Base-by-base conservation (phyloP, 495 filamentous ascomycete species). In the Aspergillus bertholletiae region DNA sequence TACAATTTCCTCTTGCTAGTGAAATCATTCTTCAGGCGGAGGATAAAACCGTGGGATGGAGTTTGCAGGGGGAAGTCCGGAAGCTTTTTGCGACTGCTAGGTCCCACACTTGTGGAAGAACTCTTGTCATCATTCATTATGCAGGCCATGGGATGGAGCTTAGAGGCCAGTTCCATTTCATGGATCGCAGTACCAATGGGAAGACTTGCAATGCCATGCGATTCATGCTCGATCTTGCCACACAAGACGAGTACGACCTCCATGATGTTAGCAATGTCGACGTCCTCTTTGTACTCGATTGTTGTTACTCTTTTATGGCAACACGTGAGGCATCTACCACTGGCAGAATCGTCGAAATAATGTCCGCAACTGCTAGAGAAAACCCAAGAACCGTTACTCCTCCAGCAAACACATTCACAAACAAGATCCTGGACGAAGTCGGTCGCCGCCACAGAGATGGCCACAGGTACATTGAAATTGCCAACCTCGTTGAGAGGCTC, bases 211-310 rank as follows among this genome's bases (percentile, higher is more conserved):
- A 53, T 34, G 39, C 23, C 2, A 12, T 44, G 8, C 11, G 39
- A 5, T 53, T 11, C n/a, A 13, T 53, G 5, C 34, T 45, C n/a
- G 1, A 22, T 8, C n/a, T 32, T 3, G 28, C 30, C 11, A 40
- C 17, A 26, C n/a, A 21, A 7, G 39, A 23, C 1, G 23, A 45
- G 24, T 44, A 53, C 13, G 49, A 45, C 20, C 37, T 53, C 24
- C 15, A 18, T 20, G 37, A 34, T 32, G 39, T 41, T 32, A 28
- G 28, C 26, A 28, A 28, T 28, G 1, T n/a, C 27, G 50, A 53
- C 13, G 22, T 53, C 23, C n/a, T 53, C 11, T 53, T 53, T 32
- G 22, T 53, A 7, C 44, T 53, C 13, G 50, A 53, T 17, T 53
- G 50, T 12, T 44, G 24, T 9, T 32, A 28, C 13, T 18, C 23